A percentile compares a stretch with the other conserved stretches of the same genome.
phyloP scores from a whole-genome alignment of 495 filamentous ascomycete genomes.

The Podospora conica region DNA sequence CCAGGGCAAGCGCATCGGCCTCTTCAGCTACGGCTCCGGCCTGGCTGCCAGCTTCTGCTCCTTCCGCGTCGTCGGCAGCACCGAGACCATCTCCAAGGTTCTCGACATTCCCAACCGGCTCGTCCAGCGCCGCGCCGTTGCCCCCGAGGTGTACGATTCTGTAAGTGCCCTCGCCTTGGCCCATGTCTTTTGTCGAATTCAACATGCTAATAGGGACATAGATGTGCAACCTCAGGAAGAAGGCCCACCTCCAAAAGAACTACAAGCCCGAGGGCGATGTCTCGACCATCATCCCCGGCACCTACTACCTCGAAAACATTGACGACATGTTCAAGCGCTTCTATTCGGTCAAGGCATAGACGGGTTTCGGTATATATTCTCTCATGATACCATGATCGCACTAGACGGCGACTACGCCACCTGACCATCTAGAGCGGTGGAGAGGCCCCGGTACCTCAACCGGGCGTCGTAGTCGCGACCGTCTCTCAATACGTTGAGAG shows the following conservation, averaged over 20 bases:
- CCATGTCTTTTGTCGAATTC: neutral
- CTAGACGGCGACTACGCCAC: neutral
- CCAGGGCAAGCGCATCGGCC: conserved; percentile 76
- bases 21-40: conserved; percentile 95
- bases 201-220: conserved; percentile 29
- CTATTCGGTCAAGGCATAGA: conserved; percentile 82
- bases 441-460: neutral
- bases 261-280: conserved; percentile 71
- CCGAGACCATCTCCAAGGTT: conserved; percentile 66
- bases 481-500: neutral
- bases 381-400: neutral
- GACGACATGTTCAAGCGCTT: conserved; percentile 93
- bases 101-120: conserved; percentile 75
- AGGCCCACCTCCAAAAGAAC: conserved; percentile 89
- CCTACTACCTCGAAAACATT: conserved; percentile 84
- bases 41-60: conserved; percentile 88
- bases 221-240: conserved; percentile 92
- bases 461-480: neutral
- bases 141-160: conserved; percentile 81
- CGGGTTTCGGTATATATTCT: neutral
- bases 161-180: conserved; percentile 41
- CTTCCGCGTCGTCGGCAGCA: conserved; percentile 72
- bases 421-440: neutral
- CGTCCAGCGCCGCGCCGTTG: conserved; percentile 58
- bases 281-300: conserved; percentile 69